Evolutionary conservation across 2,329 filamentous ascomycete genomes (phyloP), one percentile per base, ranked within the genome.

Genomic region (Colletotrichum trifolii): DNA sequence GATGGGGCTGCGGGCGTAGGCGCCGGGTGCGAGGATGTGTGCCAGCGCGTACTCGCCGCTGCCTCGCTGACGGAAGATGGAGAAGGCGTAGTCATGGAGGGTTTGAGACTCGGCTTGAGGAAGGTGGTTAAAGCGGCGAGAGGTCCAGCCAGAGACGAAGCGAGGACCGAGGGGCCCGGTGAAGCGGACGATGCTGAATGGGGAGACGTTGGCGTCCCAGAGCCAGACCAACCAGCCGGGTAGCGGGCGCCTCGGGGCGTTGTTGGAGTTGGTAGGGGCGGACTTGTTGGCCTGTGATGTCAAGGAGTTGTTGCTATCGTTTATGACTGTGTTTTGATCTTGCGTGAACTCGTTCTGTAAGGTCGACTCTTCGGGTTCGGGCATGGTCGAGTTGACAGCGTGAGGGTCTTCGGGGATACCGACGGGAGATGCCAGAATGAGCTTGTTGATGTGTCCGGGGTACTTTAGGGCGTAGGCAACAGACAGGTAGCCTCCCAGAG

Each of bases 381-480:
- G 92, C 82, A 97, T 88, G 2, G 89, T 89, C 10, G 92, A 90
- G 69, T 87, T 89, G 64, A 96, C 89, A 5, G 95, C 96, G 72
- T 95, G 95, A 0, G 96, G 96, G 72, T 99, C 93, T 74, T 97
- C 94, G 2, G 96, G 96, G 8, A 99, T 91, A 17, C 96, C 96
- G 17, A 97, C 96, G 0, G 96, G 96, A 0, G 93, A 97, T 0
- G 93, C 96, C 36, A 99, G 86, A 68, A 99, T 97, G 67, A 99
- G 87, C 81, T 99, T 99, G 80, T 99, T 97, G 39, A 99, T 80
- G 70, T 88, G 92, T 12, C 95, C 95, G 0, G 96, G 96, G 73
- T 99, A 99, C 77, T 99, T 99, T 65, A 98, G 84, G 1, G 96
- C 94, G 75, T 99, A 99, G 17, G 94, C 94, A 0, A 97, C 91